phyloP scores from a whole-genome alignment of 352 stramenopile species.

The Pythium brassicae region DNA sequence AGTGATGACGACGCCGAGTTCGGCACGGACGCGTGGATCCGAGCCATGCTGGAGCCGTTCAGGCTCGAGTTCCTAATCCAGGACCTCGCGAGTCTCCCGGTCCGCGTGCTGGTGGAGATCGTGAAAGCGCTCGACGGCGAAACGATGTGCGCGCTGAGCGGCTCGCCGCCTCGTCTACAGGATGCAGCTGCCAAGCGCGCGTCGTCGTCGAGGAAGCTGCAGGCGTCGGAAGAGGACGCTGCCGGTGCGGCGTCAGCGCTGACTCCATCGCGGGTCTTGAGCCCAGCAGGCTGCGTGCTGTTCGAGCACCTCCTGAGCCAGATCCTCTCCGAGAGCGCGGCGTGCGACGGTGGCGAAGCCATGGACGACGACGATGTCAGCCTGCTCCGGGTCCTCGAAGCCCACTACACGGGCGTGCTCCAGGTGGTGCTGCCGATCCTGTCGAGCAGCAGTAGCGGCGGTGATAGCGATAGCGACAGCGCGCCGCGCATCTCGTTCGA shows the following conservation, averaged over 20 bases:
- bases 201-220: slow-evolving; percentile 16
- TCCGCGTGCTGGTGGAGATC: slow-evolving; percentile 36
- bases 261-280: background rate
- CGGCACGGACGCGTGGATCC: slow-evolving; percentile 58
- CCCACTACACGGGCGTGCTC: slow-evolving; percentile 46
- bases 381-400: slow-evolving; percentile 37
- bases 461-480: background rate
- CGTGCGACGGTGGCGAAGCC: slow-evolving; percentile 24
- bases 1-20: slow-evolving; percentile 24
- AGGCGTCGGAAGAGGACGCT: background rate
- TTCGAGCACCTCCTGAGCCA: slow-evolving; percentile 62
- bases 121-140: slow-evolving; percentile 56
- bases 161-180: slow-evolving; percentile 10
- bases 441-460: slow-evolving; percentile 20
- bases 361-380: slow-evolving; percentile 35
- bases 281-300: slow-evolving; percentile 41
- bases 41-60: slow-evolving; percentile 57
- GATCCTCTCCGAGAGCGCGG: slow-evolving; percentile 25
- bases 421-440: slow-evolving; percentile 42
- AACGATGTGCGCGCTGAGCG: slow-evolving; percentile 30
- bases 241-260: too few relatives aligned
- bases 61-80: slow-evolving; percentile 59
- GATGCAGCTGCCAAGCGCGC: background rate
- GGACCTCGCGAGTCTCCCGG: slow-evolving; percentile 48
- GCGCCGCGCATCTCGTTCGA: slow-evolving; percentile 46